phyloP scores from a whole-genome alignment of 2,329 filamentous ascomycete genomes.

The Monosporascus ibericus region DNA sequence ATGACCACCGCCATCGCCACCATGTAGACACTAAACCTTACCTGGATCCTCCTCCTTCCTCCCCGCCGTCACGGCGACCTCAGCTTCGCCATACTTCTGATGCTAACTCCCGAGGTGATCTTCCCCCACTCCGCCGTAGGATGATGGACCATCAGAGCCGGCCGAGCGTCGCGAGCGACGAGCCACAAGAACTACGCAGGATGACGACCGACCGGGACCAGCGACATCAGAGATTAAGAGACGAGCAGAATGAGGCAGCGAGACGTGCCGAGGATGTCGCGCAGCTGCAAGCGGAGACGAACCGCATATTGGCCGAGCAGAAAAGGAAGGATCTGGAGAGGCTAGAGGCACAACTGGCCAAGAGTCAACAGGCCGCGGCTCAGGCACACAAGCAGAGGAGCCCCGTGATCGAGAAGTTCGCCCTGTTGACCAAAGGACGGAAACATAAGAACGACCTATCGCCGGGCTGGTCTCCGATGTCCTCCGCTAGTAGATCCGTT shows the following conservation, averaged over 20 bases:
- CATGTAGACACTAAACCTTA: neutral
- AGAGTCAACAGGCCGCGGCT: constrained; percentile 20
- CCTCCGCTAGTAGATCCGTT: constrained; percentile 23
- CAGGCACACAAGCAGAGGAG: constrained; percentile 27
- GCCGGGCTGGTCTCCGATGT: constrained; percentile 26
- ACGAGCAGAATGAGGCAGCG: constrained; percentile 20
- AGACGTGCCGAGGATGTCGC: constrained; percentile 33
- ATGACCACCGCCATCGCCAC: constrained; percentile 1
- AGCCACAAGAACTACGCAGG: constrained; percentile 12
- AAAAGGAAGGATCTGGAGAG: constrained; percentile 42
- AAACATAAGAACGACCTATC: constrained; percentile 31
- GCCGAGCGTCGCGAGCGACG: constrained; percentile 12
- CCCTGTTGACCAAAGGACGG: constrained; percentile 37
- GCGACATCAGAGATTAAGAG: constrained; percentile 10
- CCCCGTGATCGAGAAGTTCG: constrained; percentile 43
- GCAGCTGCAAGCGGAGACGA: constrained; percentile 40
- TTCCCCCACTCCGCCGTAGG: neutral
- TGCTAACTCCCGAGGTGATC: neutral
- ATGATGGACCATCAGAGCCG: constrained; percentile 13
- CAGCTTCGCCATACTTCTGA: constrained; percentile 13
- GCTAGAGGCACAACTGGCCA: constrained; percentile 36
- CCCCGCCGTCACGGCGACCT: constrained; percentile 9
- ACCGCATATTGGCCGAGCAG: constrained; percentile 43
- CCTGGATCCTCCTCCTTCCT: constrained; percentile 5
- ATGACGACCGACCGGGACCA: constrained; percentile 13